Conservation (phyloP, 1,284 basidiomycete species). For the Ganoderma lucidum region DNA sequence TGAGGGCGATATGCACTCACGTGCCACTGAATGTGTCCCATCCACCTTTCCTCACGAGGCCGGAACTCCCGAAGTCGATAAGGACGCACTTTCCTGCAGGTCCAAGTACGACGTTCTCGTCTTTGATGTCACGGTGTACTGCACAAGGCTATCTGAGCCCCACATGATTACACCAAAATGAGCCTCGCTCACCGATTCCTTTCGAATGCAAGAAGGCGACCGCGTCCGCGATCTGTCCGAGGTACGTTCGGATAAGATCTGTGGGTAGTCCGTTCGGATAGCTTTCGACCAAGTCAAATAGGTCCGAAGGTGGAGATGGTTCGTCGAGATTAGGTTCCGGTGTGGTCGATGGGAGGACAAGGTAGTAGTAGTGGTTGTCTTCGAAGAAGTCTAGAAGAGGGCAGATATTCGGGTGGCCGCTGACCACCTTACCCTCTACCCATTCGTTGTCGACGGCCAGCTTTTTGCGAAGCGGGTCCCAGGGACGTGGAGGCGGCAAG, state of each 20-base stretch:
- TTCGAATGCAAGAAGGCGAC: slow-evolving; percentile 90
- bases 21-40: slow-evolving; percentile 98
- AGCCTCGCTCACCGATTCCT: slow-evolving; percentile 74
- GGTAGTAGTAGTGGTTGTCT: slow-evolving; percentile 96
- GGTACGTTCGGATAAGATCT: slow-evolving; percentile 80
- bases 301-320: slow-evolving; percentile 73
- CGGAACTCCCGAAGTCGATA: slow-evolving; percentile 97
- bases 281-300: slow-evolving; percentile 95
- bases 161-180: slow-evolving; percentile 5
- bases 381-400: slow-evolving; percentile 97
- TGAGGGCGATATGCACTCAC: slow-evolving; percentile 54
- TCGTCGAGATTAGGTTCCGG: slow-evolving; percentile 62
- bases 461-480: slow-evolving; percentile 73
- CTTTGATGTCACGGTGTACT: slow-evolving; percentile 99
- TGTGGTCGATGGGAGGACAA: slow-evolving; percentile 78
- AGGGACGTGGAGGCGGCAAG: slow-evolving; percentile 76
- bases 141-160: slow-evolving; percentile 15
- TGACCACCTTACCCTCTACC: slow-evolving; percentile 73
- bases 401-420: slow-evolving; percentile 93
- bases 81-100: slow-evolving; percentile 83
- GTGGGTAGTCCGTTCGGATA: slow-evolving; percentile 88
- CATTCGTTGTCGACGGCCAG: slow-evolving; percentile 52
- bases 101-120: slow-evolving; percentile 93
- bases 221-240: slow-evolving; percentile 95
- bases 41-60: slow-evolving; percentile 81